Base-by-base conservation (phyloP, 176 grass and related monocot genomes). In the Raddia distichophylla region DNA sequence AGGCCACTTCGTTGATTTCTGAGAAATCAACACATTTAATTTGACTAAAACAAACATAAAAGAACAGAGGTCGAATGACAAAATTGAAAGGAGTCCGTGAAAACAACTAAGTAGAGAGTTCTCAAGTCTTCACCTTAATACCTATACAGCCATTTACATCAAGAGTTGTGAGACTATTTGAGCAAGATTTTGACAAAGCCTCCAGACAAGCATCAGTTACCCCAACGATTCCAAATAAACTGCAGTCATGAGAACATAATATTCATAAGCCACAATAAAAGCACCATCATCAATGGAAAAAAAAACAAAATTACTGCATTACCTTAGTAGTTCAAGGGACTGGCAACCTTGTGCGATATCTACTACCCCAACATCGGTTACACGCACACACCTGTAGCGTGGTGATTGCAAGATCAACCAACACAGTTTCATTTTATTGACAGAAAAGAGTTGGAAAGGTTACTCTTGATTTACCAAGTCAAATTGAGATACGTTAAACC, bases 111-210 rank as follows among this genome's bases (percentile, higher is more conserved):
- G 5, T 58, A 70, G 34, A 51, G 0, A 66, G 0, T 50, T 78
- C 58, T 10, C 50, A 49, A 50, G 60, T 70, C 2, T 79, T 68
- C 63, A 98, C 95, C 90, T 93, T 93, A 90, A 98, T 91, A 59
- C 88, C 92, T 52, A 78, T 64, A 76, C 95, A 98, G 18, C 95
- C 95, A 89, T 98, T 94, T 80, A 98, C 88, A 81, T 94, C 95
- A 3, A 94, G 95, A 59, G 92, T 98, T 33, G 85, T 94, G 46
- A 98, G 92, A 67, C 69, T 89, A 64, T 58, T 73, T 18, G 86
- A 84, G 59, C 90, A 94, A 55, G 62, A 87, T 78, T 94, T 87
- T 22, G 92, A 93, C 62, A 98, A 82, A 70, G 84, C 88, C 64
- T 98, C 84, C 22, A 94, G 74, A n/a, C 86, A 93, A 35, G 76